Percentiles rank a stretch among this genome's conserved stretches.
phyloP scores from a whole-genome alignment of 768 basidiomycete species.

The Porphyrellus cyaneotinctus region DNA sequence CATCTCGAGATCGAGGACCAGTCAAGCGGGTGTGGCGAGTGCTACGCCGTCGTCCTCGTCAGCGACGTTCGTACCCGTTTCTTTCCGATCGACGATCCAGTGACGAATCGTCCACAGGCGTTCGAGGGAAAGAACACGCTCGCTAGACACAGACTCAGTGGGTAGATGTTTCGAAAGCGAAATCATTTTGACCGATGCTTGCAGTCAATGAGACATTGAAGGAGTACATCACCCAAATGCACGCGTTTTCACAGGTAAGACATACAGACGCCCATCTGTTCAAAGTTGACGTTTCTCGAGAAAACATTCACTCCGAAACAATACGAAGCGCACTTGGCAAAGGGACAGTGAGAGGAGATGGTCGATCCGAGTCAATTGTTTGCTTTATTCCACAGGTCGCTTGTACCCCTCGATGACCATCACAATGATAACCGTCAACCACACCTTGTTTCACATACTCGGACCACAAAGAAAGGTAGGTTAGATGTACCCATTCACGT shows the following conservation, averaged over 20 bases:
- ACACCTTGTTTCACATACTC: not conserved
- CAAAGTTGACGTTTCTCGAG: slow-evolving; percentile 21
- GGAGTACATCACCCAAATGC: slow-evolving; percentile 71
- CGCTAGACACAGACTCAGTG: slow-evolving; percentile 69
- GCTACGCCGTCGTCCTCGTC: slow-evolving; percentile 69
- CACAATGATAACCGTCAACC: slow-evolving; percentile 8
- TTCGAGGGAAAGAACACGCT: slow-evolving; percentile 82
- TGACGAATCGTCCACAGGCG: slow-evolving; percentile 36
- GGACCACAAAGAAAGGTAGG: not conserved
- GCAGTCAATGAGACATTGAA: slow-evolving; percentile 77
- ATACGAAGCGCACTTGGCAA: slow-evolving; percentile 48
- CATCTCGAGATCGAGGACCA: slow-evolving; percentile 74
- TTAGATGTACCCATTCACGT: not conserved
- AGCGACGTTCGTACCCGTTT: slow-evolving; percentile 52
- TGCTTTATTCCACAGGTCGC: not conserved
- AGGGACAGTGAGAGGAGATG: slow-evolving; percentile 16
- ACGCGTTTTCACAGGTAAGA: slow-evolving; percentile 83
- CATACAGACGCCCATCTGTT: not conserved
- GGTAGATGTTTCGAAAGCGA: slow-evolving; percentile 17
- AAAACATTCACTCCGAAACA: slow-evolving; percentile 73
- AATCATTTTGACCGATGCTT: slow-evolving; percentile 2
- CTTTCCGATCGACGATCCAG: not conserved
- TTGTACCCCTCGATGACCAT: not conserved
- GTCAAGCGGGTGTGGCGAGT: slow-evolving; percentile 80
- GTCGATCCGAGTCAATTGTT: not conserved